Percentiles rank a stretch among this genome's conserved stretches.
phyloP scores from a whole-genome alignment of 805 yeast species.

The Yarrowia sp. region DNA sequence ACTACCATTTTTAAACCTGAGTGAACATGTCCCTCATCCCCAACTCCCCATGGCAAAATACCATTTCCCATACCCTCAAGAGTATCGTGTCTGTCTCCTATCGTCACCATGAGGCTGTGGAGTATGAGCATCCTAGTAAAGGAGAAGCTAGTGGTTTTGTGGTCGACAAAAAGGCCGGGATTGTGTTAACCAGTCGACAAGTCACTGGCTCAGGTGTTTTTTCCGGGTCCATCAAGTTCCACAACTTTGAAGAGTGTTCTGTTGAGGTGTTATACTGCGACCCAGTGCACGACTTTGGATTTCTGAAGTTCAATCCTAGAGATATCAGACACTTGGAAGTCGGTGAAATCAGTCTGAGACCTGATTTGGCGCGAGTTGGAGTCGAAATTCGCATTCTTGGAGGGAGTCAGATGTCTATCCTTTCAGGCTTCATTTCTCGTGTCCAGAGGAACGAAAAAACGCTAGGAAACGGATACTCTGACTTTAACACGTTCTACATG shows the following conservation, averaged over 20 bases:
- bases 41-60: slow-evolving; percentile 61
- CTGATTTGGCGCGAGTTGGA: slow-evolving; percentile 85
- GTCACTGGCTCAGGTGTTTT: slow-evolving; percentile 98
- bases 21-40: neutral
- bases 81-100: slow-evolving; percentile 88
- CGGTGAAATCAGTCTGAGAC: slow-evolving; percentile 61
- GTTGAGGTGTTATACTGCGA: slow-evolving; percentile 85
- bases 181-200: slow-evolving; percentile 86
- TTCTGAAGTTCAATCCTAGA: slow-evolving; percentile 70
- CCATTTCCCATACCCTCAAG: slow-evolving; percentile 75
- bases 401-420: slow-evolving; percentile 84
- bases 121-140: slow-evolving; percentile 74
- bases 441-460: slow-evolving; percentile 92
- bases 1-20: too few species aligned
- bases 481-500: slow-evolving; percentile 88
- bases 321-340: slow-evolving; percentile 70
- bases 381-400: slow-evolving; percentile 92
- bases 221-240: slow-evolving; percentile 85
- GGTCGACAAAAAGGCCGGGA: slow-evolving; percentile 79
- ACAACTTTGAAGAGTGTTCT: slow-evolving; percentile 89
- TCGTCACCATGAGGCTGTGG: slow-evolving; percentile 77
- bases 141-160: slow-evolving; percentile 89
- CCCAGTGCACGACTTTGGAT: slow-evolving; percentile 94
- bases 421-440: slow-evolving; percentile 79
- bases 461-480: slow-evolving; percentile 92